Conservation (phyloP, 2,329 filamentous ascomycete species). For the Rutstroemia sp. region DNA sequence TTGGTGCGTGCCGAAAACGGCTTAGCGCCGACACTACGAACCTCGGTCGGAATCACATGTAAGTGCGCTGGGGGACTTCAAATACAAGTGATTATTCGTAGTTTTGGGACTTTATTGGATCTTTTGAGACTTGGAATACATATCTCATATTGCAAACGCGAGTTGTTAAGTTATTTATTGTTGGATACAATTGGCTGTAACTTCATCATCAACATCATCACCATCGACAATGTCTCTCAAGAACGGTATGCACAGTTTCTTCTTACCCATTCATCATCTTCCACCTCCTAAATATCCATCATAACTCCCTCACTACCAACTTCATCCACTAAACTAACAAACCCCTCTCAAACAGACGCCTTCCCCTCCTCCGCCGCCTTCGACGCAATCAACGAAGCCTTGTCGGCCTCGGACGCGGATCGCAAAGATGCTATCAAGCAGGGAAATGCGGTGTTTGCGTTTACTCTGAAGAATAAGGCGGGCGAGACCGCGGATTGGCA, state of each 20-base stretch:
- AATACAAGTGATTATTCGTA: not conserved
- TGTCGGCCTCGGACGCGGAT: slow-evolving; percentile 62
- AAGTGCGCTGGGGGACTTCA: not conserved
- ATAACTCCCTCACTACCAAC: not conserved
- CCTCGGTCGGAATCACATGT: slow-evolving; percentile 8
- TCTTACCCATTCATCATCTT: not conserved
- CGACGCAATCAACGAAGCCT: slow-evolving; percentile 71
- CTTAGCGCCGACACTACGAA: not conserved
- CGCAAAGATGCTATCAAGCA: slow-evolving; percentile 85
- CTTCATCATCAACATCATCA: too few relatives aligned
- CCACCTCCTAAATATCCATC: not conserved
- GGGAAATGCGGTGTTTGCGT: slow-evolving; percentile 80
- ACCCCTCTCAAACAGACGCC: slow-evolving; percentile 45
- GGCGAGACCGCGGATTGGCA: slow-evolving; percentile 84
- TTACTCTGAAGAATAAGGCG: slow-evolving; percentile 81
- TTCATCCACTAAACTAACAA: not conserved
- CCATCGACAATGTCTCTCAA: slow-evolving; percentile 4
- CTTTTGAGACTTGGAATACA: too few relatives aligned
- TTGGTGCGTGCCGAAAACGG: not conserved
- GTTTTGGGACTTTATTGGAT: not conserved
- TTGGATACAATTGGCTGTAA: too few relatives aligned
- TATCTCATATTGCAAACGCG: too few relatives aligned
- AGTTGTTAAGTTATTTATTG: too few relatives aligned
- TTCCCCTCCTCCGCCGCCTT: slow-evolving; percentile 91
- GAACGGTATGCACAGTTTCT: not conserved